These are phyloP conservation scores for Ustilaginoidea virens DNA, from an alignment of 2,329 filamentous ascomycete genomes.

Conservation along the genomic window DNA sequence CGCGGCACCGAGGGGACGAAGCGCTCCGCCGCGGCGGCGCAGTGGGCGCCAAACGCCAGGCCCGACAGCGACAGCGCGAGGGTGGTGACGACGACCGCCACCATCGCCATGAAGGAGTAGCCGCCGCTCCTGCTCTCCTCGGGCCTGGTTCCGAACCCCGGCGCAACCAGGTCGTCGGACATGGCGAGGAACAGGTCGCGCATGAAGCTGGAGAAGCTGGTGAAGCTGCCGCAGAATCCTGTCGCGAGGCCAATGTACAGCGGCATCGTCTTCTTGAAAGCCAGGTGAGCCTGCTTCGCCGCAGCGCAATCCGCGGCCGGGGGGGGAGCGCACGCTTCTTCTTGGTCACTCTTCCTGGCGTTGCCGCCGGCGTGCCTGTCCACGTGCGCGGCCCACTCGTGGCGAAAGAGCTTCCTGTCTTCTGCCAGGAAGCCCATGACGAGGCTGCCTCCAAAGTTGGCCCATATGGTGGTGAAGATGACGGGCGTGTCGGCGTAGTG, in stretches of 20 bases:
- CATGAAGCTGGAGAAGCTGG: constrained; percentile 77
- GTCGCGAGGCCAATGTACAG: constrained; percentile 77
- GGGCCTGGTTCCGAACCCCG: constrained; percentile 18
- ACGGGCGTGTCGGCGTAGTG: constrained; percentile 65
- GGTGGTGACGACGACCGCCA: constrained; percentile 61
- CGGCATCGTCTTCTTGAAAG: constrained; percentile 71
- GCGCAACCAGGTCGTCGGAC: constrained; percentile 49
- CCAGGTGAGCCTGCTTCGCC: constrained; percentile 40
- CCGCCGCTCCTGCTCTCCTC: constrained; percentile 46
- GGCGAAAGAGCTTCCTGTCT: constrained; percentile 58
- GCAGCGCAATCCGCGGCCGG: constrained; percentile 22
- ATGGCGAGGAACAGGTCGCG: constrained; percentile 66
- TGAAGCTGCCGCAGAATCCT: constrained; percentile 81
- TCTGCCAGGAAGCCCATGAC: constrained; percentile 77
- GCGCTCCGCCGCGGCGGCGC: constrained; percentile 47
- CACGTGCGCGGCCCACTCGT: constrained; percentile 41
- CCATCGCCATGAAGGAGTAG: constrained; percentile 67
- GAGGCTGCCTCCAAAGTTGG: constrained; percentile 69
- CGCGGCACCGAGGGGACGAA: constrained; percentile 46
- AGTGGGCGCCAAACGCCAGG: constrained; percentile 57
- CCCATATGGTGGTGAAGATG: constrained; percentile 64
- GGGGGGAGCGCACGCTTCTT: constrained; percentile 8
- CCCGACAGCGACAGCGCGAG: constrained; percentile 54
- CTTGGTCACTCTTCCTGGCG: constrained; percentile 12
- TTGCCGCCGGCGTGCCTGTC: constrained; percentile 21